phyloP scores from a whole-genome alignment of 805 yeast genomes.

The Starmerella davenportii region DNA sequence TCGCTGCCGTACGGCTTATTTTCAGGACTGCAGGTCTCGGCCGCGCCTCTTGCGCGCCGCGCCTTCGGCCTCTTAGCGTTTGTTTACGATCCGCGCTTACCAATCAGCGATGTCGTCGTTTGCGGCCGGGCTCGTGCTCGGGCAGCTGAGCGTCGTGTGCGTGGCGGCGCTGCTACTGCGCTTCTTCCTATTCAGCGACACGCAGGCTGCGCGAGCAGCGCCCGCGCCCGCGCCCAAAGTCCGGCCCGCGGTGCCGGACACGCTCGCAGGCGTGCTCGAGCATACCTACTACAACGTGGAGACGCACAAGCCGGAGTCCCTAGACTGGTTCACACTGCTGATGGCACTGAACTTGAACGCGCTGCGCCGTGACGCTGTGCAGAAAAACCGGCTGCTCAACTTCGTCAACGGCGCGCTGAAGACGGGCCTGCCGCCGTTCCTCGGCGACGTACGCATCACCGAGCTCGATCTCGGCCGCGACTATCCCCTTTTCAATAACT shows the following conservation, averaged over 20 bases:
- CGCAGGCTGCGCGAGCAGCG: neutral
- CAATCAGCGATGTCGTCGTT: slow-evolving; percentile 16
- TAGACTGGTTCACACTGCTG: slow-evolving; percentile 93
- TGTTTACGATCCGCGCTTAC: no score
- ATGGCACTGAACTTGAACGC: slow-evolving; percentile 82
- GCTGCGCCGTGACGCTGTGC: slow-evolving; percentile 71
- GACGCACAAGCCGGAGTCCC: slow-evolving; percentile 70
- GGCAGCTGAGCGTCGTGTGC: slow-evolving; percentile 26
- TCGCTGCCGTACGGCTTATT: no score
- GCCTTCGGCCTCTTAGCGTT: no score
- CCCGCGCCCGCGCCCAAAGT: slow-evolving; percentile 18
- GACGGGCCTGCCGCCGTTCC: slow-evolving; percentile 54
- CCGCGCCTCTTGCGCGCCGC: no score
- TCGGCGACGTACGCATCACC: slow-evolving; percentile 60
- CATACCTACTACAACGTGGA: slow-evolving; percentile 85
- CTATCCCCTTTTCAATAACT: slow-evolving; percentile 86
- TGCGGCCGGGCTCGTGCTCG: slow-evolving; percentile 25
- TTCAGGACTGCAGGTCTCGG: no score
- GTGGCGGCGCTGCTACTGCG: slow-evolving; percentile 24
- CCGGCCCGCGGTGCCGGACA: slow-evolving; percentile 17
- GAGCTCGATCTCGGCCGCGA: slow-evolving; percentile 90
- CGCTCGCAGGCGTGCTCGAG: slow-evolving; percentile 41
- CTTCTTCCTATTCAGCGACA: slow-evolving; percentile 27
- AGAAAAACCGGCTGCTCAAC: slow-evolving; percentile 67
- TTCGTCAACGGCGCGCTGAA: slow-evolving; percentile 51